Percentiles rank a stretch among this genome's conserved stretches.
phyloP scores from a whole-genome alignment of 768 basidiomycete genomes.

The Tricholoma furcatifolium region DNA sequence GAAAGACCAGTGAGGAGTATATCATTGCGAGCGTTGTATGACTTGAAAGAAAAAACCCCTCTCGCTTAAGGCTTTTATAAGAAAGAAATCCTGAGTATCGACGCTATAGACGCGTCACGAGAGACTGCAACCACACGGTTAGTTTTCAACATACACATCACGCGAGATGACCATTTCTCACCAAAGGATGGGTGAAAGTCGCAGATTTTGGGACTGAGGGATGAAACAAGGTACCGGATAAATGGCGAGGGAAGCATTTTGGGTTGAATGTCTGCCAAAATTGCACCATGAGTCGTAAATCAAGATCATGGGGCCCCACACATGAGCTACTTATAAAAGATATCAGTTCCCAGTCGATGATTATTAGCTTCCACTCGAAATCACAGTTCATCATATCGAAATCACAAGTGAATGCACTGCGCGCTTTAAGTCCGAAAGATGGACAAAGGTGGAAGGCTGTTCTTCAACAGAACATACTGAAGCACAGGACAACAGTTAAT shows the following conservation, averaged over 20 bases:
- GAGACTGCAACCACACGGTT: constrained; percentile 4
- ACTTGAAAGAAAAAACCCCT: neutral
- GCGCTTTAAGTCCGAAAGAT: no score
- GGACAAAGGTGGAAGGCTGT: no score
- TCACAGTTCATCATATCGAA: no score
- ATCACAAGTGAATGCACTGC: no score
- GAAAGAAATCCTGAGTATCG: no score
- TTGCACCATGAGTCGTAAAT: neutral
- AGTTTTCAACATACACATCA: neutral
- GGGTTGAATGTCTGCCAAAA: neutral
- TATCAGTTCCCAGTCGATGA: no score
- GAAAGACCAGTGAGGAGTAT: neutral
- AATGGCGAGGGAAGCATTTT: neutral
- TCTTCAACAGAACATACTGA: no score
- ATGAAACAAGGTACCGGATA: neutral
- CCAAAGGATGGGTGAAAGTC: neutral
- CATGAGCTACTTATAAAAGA: no score
- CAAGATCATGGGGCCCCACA: no score
- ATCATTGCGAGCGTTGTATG: neutral
- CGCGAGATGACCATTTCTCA: constrained; percentile 4
- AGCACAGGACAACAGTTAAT: no score
- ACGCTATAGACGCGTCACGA: neutral
- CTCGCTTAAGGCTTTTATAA: neutral
- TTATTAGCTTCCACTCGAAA: no score
- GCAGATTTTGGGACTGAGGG: neutral